Evolutionary conservation across 768 basidiomycete species (phyloP).

Genomic region (Agaricus bisporus): DNA sequence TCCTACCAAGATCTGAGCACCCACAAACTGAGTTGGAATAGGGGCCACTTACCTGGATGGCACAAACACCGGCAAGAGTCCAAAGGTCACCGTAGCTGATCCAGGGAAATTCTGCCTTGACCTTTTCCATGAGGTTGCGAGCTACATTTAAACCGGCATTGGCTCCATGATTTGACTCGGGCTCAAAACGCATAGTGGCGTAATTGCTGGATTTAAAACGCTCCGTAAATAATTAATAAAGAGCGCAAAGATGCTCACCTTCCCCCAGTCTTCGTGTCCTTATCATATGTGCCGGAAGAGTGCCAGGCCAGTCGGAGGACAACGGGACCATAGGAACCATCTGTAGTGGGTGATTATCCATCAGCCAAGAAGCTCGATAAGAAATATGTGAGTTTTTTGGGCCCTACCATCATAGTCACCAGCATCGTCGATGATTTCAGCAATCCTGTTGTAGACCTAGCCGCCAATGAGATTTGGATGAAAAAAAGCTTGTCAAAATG

Average conservation of each 20-base stretch:
- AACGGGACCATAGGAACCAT: conserved; percentile 86
- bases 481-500: not conserved
- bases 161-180: conserved; percentile 79
- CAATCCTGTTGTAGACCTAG: conserved; percentile 88
- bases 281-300: conserved; percentile 88
- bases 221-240: conserved; percentile 9
- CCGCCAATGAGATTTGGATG: not conserved
- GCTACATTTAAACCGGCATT: conserved; percentile 82
- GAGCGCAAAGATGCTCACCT: conserved; percentile 38
- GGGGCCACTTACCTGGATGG: conserved; percentile 51
- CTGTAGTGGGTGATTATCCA: conserved; percentile 27
- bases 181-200: conserved; percentile 96
- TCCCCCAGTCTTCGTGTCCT: conserved; percentile 69
- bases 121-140: conserved; percentile 74
- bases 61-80: conserved; percentile 92
- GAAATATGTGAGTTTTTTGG: not conserved
- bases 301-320: conserved; percentile 93
- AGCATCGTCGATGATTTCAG: conserved; percentile 67
- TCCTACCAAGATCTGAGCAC: conserved; percentile 40
- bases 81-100: conserved; percentile 95
- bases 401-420: conserved; percentile 81
- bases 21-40: not conserved
- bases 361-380: conserved; percentile 11
- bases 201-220: conserved; percentile 61
- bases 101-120: conserved; percentile 88